Evolutionary conservation across 129 eudicot genomes (phyloP).

Genomic region (Rutidosis leptorrhynchoides): DNA sequence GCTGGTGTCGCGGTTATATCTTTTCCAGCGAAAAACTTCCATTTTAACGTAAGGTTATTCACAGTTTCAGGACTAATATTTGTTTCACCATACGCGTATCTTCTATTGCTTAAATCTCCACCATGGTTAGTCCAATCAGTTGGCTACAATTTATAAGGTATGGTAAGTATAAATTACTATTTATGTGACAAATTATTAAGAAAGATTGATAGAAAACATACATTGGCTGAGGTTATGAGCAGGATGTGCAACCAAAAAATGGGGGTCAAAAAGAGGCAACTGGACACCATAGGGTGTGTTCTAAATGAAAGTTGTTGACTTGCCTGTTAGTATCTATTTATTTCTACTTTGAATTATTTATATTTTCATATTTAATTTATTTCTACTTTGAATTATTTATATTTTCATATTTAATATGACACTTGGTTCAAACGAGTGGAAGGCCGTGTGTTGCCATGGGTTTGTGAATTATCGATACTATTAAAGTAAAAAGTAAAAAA

Average conservation of each 20-base stretch:
- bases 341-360: too few species aligned
- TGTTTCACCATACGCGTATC: conserved; percentile 44
- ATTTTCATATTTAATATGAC: too few species aligned
- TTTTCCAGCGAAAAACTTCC: conserved; percentile 49
- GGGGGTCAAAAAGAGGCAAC: conserved; percentile 15
- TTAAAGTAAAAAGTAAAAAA: too few species aligned
- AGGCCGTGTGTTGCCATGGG: too few species aligned
- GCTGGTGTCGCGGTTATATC: conserved; percentile 66
- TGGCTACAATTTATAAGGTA: conserved; percentile 12
- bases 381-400: too few species aligned
- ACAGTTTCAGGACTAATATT: conserved; percentile 46
- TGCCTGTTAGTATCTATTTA: background rate
- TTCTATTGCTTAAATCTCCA: conserved; percentile 42
- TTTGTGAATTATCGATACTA: too few species aligned
- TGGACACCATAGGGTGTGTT: conserved; percentile 21
- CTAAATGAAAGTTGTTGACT: background rate
- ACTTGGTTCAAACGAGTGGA: too few species aligned
- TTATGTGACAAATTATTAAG: background rate
- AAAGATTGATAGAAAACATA: background rate
- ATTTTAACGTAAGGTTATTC: conserved; percentile 36
- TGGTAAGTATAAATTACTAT: background rate
- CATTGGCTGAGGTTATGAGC: conserved; percentile 23
- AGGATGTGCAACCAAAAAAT: conserved; percentile 19
- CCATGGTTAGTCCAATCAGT: conserved; percentile 56
- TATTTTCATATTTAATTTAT: background rate